Percentiles rank a stretch among this genome's conserved stretches.
phyloP scores from a whole-genome alignment of 192 early-diverging fungal species.

The Funneliformis geosporum region DNA sequence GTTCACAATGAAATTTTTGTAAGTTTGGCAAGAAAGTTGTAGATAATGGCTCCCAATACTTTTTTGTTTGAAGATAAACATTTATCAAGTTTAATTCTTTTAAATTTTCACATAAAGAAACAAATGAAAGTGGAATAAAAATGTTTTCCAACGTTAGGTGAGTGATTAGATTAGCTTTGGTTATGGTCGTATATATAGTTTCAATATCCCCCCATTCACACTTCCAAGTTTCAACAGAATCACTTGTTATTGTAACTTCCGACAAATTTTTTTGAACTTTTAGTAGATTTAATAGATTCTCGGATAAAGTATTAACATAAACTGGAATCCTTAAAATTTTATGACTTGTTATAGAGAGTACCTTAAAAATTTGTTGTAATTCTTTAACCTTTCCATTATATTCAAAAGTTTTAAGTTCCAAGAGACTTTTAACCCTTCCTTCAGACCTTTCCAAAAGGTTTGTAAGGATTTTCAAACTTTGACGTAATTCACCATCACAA shows the following conservation, averaged over 20 bases:
- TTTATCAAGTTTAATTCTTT: background rate
- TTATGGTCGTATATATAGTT: background rate
- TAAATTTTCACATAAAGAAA: background rate
- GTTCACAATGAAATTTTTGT: background rate
- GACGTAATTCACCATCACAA: background rate
- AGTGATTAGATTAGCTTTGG: background rate
- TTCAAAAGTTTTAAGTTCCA: background rate
- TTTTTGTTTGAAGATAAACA: background rate
- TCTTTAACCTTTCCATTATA: background rate
- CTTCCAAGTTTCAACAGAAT: background rate
- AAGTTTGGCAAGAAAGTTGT: background rate
- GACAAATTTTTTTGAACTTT: background rate
- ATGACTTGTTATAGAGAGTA: background rate
- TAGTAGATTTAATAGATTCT: background rate
- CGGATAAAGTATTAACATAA: background rate
- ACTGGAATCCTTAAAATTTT: background rate
- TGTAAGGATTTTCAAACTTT: background rate
- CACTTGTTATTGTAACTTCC: background rate
- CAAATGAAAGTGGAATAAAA: background rate
- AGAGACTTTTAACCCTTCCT: background rate
- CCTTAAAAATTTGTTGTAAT: background rate
- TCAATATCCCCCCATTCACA: background rate
- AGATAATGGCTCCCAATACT: background rate
- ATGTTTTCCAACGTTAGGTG: background rate
- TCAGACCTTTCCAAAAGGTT: background rate